Conservation (phyloP, 805 yeast genomes). For the Scheffersomyces ergatensis region DNA sequence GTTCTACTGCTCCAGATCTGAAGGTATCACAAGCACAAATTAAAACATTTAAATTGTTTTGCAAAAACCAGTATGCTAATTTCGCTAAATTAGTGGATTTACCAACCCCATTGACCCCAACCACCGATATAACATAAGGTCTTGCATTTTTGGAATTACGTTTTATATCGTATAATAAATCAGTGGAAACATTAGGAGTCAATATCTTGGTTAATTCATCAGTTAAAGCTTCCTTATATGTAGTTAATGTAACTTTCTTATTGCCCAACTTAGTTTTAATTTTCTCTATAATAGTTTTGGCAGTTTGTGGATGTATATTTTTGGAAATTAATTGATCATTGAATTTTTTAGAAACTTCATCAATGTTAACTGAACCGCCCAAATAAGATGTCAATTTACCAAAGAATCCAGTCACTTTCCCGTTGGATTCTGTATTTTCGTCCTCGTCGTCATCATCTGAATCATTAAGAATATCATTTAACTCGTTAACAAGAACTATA, state of each 20-base stretch:
- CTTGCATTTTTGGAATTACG: slow-evolving; percentile 27
- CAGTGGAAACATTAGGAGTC: slow-evolving; percentile 90
- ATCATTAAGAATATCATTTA: slow-evolving; percentile 36
- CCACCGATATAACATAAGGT: slow-evolving; percentile 95
- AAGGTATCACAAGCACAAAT: slow-evolving; percentile 98
- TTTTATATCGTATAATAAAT: slow-evolving; percentile 79
- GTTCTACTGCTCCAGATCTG: slow-evolving; percentile 98
- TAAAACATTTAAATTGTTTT: slow-evolving; percentile 80
- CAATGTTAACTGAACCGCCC: slow-evolving; percentile 46
- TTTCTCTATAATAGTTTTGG: slow-evolving; percentile 64
- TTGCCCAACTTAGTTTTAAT: slow-evolving; percentile 74
- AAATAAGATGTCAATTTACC: slow-evolving; percentile 35
- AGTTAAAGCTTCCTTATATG: slow-evolving; percentile 60
- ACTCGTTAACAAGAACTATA: slow-evolving; percentile 38
- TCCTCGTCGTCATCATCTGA: slow-evolving; percentile 23
- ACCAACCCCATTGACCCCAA: slow-evolving; percentile 98
- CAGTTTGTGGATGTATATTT: slow-evolving; percentile 89
- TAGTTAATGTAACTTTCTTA: slow-evolving; percentile 69
- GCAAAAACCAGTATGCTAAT: slow-evolving; percentile 91
- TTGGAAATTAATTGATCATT: slow-evolving; percentile 77
- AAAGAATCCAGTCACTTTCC: slow-evolving; percentile 22
- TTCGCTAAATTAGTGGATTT: slow-evolving; percentile 94
- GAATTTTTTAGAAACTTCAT: slow-evolving; percentile 61
- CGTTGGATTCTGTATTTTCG: slow-evolving; percentile 1
- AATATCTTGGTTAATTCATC: slow-evolving; percentile 73